Conservation (phyloP, 2,329 filamentous ascomycete genomes). For the Myriosclerotinia curreyana region DNA sequence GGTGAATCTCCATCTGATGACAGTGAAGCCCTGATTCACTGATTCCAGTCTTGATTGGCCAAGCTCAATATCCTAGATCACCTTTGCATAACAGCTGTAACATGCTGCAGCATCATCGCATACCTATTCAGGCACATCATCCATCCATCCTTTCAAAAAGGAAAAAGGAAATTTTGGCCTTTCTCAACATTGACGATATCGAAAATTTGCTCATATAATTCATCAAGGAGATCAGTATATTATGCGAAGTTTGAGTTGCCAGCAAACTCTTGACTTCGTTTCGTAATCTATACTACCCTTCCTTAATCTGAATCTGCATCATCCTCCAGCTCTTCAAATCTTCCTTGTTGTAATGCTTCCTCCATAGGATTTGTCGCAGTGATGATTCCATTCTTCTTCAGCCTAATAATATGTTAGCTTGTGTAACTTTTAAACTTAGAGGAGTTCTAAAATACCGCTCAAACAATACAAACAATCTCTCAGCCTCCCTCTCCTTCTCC, state of each 20-base stretch:
- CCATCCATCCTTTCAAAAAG: neutral
- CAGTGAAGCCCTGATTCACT: neutral
- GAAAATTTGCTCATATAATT: neutral
- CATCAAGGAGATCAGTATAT: neutral
- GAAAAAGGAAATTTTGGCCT: neutral
- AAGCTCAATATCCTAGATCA: neutral
- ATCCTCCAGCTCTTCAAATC: conserved; percentile 37
- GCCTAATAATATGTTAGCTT: conserved; percentile 26
- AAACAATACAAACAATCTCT: conserved; percentile 39
- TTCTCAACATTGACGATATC: neutral
- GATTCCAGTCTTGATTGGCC: neutral
- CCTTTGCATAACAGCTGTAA: conserved; percentile 2
- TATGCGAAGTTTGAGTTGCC: neutral
- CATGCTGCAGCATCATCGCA: neutral
- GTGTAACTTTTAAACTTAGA: neutral
- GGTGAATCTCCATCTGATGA: conserved; percentile 5
- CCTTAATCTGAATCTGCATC: conserved; percentile 34
- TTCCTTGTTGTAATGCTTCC: conserved; percentile 33
- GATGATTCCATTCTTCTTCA: conserved; percentile 38
- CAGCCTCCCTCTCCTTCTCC: conserved; percentile 78
- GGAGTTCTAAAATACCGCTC: conserved; percentile 33
- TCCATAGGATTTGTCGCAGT: conserved; percentile 36
- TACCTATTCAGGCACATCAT: neutral
- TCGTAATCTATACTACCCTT: neutral
- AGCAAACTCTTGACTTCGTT: neutral